Conservation (phyloP, 352 stramenopile species). For the Globisporangium parvum region DNA sequence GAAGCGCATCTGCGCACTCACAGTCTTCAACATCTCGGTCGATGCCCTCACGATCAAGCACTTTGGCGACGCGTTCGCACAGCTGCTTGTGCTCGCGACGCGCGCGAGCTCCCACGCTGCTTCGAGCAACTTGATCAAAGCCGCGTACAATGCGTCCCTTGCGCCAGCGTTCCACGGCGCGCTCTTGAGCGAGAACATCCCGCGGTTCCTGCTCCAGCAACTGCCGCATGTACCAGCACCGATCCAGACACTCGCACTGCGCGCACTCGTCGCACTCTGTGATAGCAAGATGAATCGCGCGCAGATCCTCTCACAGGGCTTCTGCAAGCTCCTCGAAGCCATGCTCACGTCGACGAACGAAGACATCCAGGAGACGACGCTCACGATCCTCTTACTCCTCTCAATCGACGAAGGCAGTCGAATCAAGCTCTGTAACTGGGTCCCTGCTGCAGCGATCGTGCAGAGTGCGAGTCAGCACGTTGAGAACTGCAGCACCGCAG, state of each 20-base stretch:
- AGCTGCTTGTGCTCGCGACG: constrained; percentile 39
- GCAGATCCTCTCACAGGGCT: constrained; percentile 38
- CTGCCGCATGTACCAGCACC: constrained; percentile 27
- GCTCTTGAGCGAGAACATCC: constrained; percentile 60
- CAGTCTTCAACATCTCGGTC: constrained; percentile 65
- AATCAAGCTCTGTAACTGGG: constrained; percentile 68
- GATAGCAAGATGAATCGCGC: constrained; percentile 39
- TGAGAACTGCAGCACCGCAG: constrained; percentile 2
- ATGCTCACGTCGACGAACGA: constrained; percentile 31
- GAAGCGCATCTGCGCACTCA: constrained; percentile 59
- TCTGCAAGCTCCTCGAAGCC: constrained; percentile 44
- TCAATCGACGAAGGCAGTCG: constrained; percentile 58
- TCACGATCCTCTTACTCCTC: constrained; percentile 46
- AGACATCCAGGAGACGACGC: constrained; percentile 49
- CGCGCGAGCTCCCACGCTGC: constrained; percentile 12
- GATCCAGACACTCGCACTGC: constrained; percentile 40
- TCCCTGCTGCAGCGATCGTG: constrained; percentile 40
- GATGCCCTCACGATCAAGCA: constrained; percentile 55
- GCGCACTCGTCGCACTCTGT: constrained; percentile 46
- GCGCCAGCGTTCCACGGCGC: constrained; percentile 45
- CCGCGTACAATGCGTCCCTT: constrained; percentile 63
- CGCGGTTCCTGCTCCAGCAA: constrained; percentile 46
- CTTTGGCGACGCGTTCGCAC: constrained; percentile 54
- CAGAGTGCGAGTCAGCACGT: constrained; percentile 23
- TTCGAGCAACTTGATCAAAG: constrained; percentile 52